These are phyloP conservation scores for Circinella minor DNA, from an alignment of 371 early-diverging fungal species.

Conservation along the genomic window DNA sequence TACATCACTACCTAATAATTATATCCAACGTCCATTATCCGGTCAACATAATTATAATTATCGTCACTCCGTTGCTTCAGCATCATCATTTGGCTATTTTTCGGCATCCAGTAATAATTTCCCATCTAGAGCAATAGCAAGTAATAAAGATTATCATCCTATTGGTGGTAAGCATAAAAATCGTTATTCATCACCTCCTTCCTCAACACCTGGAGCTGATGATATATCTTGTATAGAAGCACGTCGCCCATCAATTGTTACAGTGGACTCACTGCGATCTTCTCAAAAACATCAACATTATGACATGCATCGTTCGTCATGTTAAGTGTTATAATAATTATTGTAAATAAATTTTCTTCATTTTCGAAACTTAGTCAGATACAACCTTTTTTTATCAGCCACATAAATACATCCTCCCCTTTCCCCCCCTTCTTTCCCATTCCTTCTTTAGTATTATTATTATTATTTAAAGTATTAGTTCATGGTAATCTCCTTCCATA, in stretches of 20 bases:
- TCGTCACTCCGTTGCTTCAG: background rate
- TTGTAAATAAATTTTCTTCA: too few relatives aligned
- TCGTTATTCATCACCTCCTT: background rate
- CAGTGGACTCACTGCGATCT: background rate
- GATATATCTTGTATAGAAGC: background rate
- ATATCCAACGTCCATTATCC: background rate
- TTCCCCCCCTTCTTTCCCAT: too few relatives aligned
- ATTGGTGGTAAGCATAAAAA: background rate
- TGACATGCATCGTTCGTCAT: slow-evolving; percentile 1
- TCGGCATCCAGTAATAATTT: background rate
- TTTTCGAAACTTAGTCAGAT: too few relatives aligned
- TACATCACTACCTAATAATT: background rate
- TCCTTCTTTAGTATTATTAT: too few relatives aligned
- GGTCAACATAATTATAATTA: background rate
- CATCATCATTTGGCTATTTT: background rate
- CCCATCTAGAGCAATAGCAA: background rate
- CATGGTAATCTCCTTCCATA: too few relatives aligned
- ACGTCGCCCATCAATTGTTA: slow-evolving; percentile 3
- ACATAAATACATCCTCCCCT: too few relatives aligned
- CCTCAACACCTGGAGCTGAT: background rate
- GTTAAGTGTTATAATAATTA: background rate
- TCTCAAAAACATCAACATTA: slow-evolving; percentile 1
- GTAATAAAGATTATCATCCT: background rate
- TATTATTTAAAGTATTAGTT: too few relatives aligned
- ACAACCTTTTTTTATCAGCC: too few relatives aligned